Base-by-base conservation (phyloP, 164 flowering plant genomes). In the Hamamelis virginiana region DNA sequence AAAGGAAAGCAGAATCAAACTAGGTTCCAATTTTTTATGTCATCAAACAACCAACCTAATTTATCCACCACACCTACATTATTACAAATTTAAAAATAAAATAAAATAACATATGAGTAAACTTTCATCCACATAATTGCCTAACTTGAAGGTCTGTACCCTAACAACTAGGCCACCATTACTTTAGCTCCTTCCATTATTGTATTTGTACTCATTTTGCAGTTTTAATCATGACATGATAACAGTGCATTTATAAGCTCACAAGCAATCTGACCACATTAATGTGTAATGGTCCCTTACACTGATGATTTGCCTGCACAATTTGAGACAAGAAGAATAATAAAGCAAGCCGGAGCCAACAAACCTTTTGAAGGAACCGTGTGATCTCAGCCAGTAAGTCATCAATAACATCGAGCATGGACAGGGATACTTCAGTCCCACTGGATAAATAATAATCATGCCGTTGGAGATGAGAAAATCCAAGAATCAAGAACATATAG, bases 361-460 rank as follows among this genome's bases (percentile, higher is more conserved):
- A 62, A 43, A 87, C 94, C 94, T 87, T 86, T 56, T 73, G 84
- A 66, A 83, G 74, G 68, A 78, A 82, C 68, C 27, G 19, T 14
- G 74, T 74, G 56, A 86, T 70, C 78, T 78, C 79, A 19, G 66
- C 72, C 67, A 72, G 64, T 50, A 87, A 59, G 63, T 67, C 75
- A 48, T 79, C 83, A 72, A 77, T 43, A 50, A 74, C 62, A 57
- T 76, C 87, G 48, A 23, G 68, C 43, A 78, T 69, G 64, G 81
- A 69, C 23, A 90, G 66, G 55, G 80, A 78, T 66, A 83, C 84
- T 80, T 90, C 91, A 62, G 90, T 87, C 50, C 96, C 96, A 80
- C 96, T 88, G 79, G 28, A 71, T 63, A 66, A 72, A 50, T 15
- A 67, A 50, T 41, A 8, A n/a, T 3, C 15, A 64, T 56, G 21